Percentiles rank a stretch among this genome's conserved stretches.
These are phyloP conservation scores for Xylariaceae sp. DNA, from an alignment of 2,329 filamentous ascomycete genomes.

Conservation along the genomic window DNA sequence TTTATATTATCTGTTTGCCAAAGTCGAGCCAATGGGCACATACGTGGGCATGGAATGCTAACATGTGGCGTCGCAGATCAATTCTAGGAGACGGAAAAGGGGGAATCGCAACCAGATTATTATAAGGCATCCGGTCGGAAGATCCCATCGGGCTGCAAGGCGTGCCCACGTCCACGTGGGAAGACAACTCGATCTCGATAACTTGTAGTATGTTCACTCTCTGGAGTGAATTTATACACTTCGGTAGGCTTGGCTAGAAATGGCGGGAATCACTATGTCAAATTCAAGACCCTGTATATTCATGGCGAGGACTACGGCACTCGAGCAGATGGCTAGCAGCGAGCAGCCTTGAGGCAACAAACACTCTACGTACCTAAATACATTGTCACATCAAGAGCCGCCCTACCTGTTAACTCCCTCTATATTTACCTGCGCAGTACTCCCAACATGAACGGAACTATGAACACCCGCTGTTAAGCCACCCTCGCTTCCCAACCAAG, in stretches of 20 bases:
- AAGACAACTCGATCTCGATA: background rate
- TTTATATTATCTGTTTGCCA: background rate
- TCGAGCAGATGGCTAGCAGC: background rate
- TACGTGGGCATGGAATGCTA: constrained; percentile 1
- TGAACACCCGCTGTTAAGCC: background rate
- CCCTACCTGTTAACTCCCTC: background rate
- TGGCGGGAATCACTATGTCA: constrained; percentile 2
- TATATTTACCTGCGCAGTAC: background rate
- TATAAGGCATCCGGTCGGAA: background rate
- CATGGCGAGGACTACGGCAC: background rate
- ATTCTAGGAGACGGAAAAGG: constrained; percentile 21
- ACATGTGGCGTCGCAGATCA: constrained; percentile 19
- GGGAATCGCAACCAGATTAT: background rate
- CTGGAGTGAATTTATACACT: background rate
- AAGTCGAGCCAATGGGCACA: background rate
- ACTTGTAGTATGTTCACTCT: background rate
- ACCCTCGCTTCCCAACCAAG: background rate
- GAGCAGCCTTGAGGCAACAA: background rate
- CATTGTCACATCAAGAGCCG: background rate
- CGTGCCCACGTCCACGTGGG: background rate
- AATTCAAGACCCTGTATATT: background rate
- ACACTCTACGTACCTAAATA: background rate
- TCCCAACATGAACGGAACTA: background rate
- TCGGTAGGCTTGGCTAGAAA: constrained; percentile 1
- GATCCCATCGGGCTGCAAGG: background rate